A percentile compares a stretch with the other conserved stretches of the same genome.
Conservation (phyloP, 2,329 filamentous ascomycete genomes). For the Thermothelomyces thermophilus region DNA sequence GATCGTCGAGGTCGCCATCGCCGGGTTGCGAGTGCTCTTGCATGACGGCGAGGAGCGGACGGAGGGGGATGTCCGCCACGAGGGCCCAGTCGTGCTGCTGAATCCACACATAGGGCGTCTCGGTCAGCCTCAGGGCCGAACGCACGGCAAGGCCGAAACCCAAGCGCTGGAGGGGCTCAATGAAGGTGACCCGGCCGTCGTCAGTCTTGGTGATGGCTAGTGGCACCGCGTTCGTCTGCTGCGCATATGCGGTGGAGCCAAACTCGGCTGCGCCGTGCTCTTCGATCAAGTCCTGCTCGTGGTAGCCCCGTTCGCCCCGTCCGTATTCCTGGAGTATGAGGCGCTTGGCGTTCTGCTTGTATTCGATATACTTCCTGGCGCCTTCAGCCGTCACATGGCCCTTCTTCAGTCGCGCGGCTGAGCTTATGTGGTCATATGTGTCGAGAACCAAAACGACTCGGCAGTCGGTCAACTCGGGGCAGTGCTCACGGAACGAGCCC, state of each 20-base stretch:
- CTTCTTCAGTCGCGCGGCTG: slow-evolving; percentile 43
- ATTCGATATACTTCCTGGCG: slow-evolving; percentile 36
- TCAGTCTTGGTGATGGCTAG: slow-evolving; percentile 32
- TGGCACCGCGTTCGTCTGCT: slow-evolving; percentile 32
- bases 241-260: slow-evolving; percentile 33
- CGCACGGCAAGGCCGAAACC: slow-evolving; percentile 50
- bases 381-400: slow-evolving; percentile 44
- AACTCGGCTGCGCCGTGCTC: slow-evolving; percentile 39
- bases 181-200: slow-evolving; percentile 38
- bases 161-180: slow-evolving; percentile 41
- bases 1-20: slow-evolving; percentile 8
- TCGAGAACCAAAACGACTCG: slow-evolving; percentile 47
- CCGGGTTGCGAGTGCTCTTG: slow-evolving; percentile 18
- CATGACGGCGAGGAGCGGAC: slow-evolving; percentile 42
- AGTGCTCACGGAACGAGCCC: slow-evolving; percentile 39
- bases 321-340: slow-evolving; percentile 33
- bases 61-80: slow-evolving; percentile 38
- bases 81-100: slow-evolving; percentile 54
- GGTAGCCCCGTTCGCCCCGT: not conserved
- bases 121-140: slow-evolving; percentile 40
- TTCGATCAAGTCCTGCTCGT: slow-evolving; percentile 11
- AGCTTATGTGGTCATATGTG: slow-evolving; percentile 41
- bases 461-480: slow-evolving; percentile 36
- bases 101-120: slow-evolving; percentile 49
- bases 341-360: slow-evolving; percentile 42